phyloP scores from a whole-genome alignment of 2,329 filamentous ascomycete species.

The Pseudocercospora crystallina region DNA sequence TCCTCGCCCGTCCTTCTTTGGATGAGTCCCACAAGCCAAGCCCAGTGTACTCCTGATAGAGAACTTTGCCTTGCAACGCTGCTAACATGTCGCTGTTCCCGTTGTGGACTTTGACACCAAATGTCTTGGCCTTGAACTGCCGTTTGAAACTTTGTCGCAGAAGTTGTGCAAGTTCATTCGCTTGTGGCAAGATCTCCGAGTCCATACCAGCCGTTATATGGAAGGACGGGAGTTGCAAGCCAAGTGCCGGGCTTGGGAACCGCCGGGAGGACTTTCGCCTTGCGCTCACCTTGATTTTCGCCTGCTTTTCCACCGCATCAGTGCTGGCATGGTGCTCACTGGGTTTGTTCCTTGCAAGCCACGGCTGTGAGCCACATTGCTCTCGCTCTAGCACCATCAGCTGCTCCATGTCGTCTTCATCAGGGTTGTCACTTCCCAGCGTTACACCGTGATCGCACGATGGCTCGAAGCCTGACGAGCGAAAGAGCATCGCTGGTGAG shows the following conservation, averaged over 20 bases:
- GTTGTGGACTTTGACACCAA: conserved; percentile 16
- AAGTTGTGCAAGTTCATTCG: conserved; percentile 41
- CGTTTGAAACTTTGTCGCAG: conserved; percentile 42
- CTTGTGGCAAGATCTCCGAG: conserved; percentile 42
- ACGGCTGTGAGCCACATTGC: conserved; percentile 28
- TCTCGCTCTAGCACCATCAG: conserved; percentile 30
- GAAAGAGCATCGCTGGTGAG: conserved; percentile 52
- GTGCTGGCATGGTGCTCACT: too few species aligned
- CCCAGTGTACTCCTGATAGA: conserved; percentile 37
- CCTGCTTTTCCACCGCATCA: not conserved
- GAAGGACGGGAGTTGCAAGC: conserved; percentile 43
- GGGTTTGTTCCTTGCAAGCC: not conserved
- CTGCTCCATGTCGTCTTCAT: conserved; percentile 36
- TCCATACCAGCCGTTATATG: conserved; percentile 40
- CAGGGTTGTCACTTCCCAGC: conserved; percentile 2
- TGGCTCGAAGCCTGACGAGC: conserved; percentile 41
- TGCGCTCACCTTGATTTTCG: not conserved
- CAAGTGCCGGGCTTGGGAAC: conserved; percentile 44
- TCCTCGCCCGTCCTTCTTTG: conserved; percentile 17
- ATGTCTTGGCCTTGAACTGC: conserved; percentile 17
- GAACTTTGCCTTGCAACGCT: conserved; percentile 31
- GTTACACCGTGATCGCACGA: not conserved
- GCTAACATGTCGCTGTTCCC: conserved; percentile 27
- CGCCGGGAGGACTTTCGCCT: conserved; percentile 36
- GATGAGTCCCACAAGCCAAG: conserved; percentile 26